Conservation (phyloP, 2,329 filamentous ascomycete species). For the Daldinia sp. region DNA sequence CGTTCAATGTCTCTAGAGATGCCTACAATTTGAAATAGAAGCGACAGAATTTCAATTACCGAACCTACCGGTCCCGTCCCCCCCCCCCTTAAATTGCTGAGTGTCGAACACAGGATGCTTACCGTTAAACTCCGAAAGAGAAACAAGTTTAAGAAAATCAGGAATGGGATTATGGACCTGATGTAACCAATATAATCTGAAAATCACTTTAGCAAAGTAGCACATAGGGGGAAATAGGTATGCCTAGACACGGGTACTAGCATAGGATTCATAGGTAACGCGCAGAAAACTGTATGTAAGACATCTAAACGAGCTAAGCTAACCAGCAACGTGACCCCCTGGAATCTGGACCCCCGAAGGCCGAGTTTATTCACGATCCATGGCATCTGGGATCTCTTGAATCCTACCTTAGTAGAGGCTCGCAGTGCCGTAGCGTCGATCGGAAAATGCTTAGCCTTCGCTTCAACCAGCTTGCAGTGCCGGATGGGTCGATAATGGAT, state of each 20-base stretch:
- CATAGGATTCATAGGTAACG: constrained; percentile 22
- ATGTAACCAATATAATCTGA: background rate
- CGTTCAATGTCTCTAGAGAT: background rate
- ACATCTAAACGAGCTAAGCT: constrained; percentile 13
- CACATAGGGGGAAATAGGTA: constrained; percentile 4
- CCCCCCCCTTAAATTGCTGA: background rate
- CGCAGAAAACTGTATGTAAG: constrained; percentile 18
- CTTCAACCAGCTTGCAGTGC: background rate
- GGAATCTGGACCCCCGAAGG: background rate
- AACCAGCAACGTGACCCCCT: background rate
- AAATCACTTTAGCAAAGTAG: background rate
- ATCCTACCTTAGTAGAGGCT: constrained; percentile 5
- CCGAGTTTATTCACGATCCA: background rate
- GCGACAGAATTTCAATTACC: background rate
- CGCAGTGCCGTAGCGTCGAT: constrained; percentile 4
- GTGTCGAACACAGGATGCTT: background rate
- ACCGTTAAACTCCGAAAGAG: constrained; percentile 1
- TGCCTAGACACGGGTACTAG: constrained; percentile 3
- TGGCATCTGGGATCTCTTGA: background rate
- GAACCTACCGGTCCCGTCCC: background rate
- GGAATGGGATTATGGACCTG: constrained; percentile 1
- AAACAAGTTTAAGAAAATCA: background rate
- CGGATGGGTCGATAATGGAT: constrained; percentile 7
- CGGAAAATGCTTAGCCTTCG: constrained; percentile 11
- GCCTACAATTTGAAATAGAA: background rate